Evolutionary conservation across 345 rosid genomes (phyloP), one percentile per base, ranked within the genome.

Genomic region (Leavenworthia alabamica): DNA sequence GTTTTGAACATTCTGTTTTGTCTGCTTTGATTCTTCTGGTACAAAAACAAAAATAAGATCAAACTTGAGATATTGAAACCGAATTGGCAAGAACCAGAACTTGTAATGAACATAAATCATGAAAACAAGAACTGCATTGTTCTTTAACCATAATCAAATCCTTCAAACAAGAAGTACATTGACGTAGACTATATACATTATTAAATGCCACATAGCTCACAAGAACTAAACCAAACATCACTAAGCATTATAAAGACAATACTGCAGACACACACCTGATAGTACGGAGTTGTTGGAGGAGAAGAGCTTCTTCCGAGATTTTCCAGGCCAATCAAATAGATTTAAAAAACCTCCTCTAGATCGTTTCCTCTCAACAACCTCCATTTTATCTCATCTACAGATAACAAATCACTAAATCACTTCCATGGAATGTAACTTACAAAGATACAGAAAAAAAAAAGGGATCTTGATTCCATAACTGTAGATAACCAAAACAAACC

Each of bases 321-420:
- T 93, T 13, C 91, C 84, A 70, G 80, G 84, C 99, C 97, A 87
- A 63, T 85, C 94, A 64, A 93, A 87, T 32, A 84, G 58, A 49
- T 81, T 67, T 24, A 85, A 74, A 47, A 87, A 77, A 9, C 86
- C 79, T 68, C 91, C 94, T 68, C 89, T 93, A 1, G 89, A 62
- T 58, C 79, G 79, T 68, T 83, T 82, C 56, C 82, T 79, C 62
- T 83, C 84, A n/a, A 73, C 64, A 70, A 70, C 83, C 72, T 89
- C 89, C 96, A 85, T 89, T 43, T 41, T 37, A 22, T 58, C 57
- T 49, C 70, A 80, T 77, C 51, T 43, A 71, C 59, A 71, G 1
- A 64, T 27, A 12, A 28, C 56, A 61, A 61, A 51, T 8, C 42
- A 28, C 16, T 10, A n/a, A 53, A 36, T 62, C 11, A 37, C 23